A percentile compares a stretch with the other conserved stretches of the same genome.
Evolutionary conservation across 306 rosid species (phyloP).

Genomic region (Leucaena leucocephala): DNA sequence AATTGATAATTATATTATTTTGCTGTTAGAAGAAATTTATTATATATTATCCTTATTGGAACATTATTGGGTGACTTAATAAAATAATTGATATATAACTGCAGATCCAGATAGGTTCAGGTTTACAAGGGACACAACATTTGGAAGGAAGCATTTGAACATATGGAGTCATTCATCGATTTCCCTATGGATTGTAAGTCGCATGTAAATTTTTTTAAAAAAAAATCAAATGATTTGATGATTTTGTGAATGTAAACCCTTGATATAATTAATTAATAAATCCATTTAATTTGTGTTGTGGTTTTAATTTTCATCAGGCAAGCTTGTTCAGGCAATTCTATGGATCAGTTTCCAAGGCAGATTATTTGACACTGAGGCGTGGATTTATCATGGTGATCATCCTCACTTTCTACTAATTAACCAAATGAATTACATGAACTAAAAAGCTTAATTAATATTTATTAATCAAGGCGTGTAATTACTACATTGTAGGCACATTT

Average conservation of each 20-base stretch:
- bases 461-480: background rate
- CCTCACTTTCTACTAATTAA: no score
- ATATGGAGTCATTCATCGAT: conserved; percentile 61
- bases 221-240: no score
- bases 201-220: background rate
- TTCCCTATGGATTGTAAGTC: conserved; percentile 68
- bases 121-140: conserved; percentile 87
- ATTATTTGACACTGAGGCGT: conserved; percentile 74
- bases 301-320: conserved; percentile 43
- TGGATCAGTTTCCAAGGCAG: conserved; percentile 66
- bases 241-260: no score
- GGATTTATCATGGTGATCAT: conserved; percentile 73
- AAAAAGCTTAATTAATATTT: background rate
- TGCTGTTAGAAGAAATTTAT: background rate
- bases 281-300: background rate
- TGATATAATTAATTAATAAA: no score
- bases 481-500: conserved; percentile 68
- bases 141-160: conserved; percentile 76
- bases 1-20: background rate
- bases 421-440: no score
- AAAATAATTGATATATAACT: background rate
- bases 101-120: conserved; percentile 89
- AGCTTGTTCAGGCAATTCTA: conserved; percentile 86
- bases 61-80: no score
- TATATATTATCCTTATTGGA: no score